Percentiles rank a stretch among this genome's conserved stretches.
Conservation (phyloP, 345 rosid genomes). For the Citrus mangshanensis region DNA sequence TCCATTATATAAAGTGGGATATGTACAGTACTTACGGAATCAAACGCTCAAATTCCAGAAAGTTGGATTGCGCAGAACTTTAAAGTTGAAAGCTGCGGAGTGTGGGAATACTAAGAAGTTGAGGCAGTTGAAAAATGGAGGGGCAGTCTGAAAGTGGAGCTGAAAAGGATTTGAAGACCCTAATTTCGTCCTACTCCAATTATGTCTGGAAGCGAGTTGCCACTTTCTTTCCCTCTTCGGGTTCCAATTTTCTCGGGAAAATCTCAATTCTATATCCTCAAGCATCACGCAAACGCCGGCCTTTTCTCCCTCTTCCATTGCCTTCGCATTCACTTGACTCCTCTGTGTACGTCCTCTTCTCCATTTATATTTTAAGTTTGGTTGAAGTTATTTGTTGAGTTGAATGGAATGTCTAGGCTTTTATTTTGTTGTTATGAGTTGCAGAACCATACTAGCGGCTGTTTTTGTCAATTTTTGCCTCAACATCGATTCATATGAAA, state of each 20-base stretch:
- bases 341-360: constrained; percentile 39
- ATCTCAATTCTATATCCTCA: constrained; percentile 51
- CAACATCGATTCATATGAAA: background rate
- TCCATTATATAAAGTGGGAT: too few relatives aligned
- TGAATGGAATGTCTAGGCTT: background rate
- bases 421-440: background rate
- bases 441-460: background rate
- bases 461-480: background rate
- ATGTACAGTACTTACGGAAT: too few relatives aligned
- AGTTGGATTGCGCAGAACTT: background rate
- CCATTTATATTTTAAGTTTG: background rate
- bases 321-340: constrained; percentile 47
- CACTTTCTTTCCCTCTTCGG: constrained; percentile 35
- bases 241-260: constrained; percentile 42
- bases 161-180: constrained; percentile 23
- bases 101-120: background rate
- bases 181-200: constrained; percentile 49
- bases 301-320: constrained; percentile 60
- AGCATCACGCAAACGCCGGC: constrained; percentile 34
- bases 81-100: background rate
- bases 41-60: background rate
- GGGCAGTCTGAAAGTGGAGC: constrained; percentile 20
- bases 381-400: background rate
- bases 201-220: constrained; percentile 50
- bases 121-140: constrained; percentile 30